Base-by-base conservation (phyloP, 371 early-diverging fungal species). In the Rhizomucor pusillus region DNA sequence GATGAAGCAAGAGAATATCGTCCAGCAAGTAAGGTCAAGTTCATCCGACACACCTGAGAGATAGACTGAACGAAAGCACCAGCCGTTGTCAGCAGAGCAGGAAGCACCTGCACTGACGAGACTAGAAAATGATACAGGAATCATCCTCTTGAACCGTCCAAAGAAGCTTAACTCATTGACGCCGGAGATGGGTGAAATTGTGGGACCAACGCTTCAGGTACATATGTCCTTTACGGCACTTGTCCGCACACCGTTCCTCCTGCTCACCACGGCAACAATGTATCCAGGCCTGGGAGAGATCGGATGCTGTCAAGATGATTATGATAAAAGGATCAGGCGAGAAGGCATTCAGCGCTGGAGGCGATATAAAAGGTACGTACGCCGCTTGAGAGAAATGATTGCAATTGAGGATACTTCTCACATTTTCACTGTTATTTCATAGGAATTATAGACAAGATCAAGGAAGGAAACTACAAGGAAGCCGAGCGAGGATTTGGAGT, bases 261-360 rank as follows among this genome's bases (percentile, higher is more conserved):
- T 29, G 29, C 29, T 29, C 29, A 3, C 29, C n/a, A 49, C 5
- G 14, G 23, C 24, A 35, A 22, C 14, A 20, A 7, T 25, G 13
- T 19, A n/a, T 35, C n/a, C 62, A 89, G 86, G 86, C 84, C 3
- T 94, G 93, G 91, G 82, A 90, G 51, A 72, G 79, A 33, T 89
- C 88, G 2, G 88, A 90, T 44, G 67, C 51, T n/a, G 49, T 39
- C 1, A 91, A 92, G 61, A 84, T 90, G 25, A 87, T 95, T 53
- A 72, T 95, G 36, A 53, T 95, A 43, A 87, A 89, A 54, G 84
- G 85, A 0, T 74, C 72, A 29, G 89, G 86, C 36, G 79, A 52
- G 5, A 51, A 41, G 24, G 95, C 93, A 10, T 95, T 96, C 65
- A 97, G 98, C 72, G 93, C 97, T 19, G 98, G 98, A 20, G 98